Conservation (phyloP, 257 asterid species). For the Nicotiana benthamiana region DNA sequence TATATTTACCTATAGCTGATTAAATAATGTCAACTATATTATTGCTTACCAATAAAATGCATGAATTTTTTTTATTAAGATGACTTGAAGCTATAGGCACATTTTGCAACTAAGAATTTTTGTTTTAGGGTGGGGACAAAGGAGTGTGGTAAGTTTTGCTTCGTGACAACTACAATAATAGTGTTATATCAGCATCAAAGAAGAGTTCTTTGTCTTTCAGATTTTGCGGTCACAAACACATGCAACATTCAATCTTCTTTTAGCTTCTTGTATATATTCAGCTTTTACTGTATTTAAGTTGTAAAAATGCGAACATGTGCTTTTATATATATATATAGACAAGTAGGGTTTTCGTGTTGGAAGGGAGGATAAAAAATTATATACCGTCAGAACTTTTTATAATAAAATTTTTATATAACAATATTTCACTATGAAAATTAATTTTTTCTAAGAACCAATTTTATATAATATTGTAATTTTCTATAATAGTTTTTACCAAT, state of each 20-base stretch:
- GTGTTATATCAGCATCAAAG: not conserved
- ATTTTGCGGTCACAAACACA: not conserved
- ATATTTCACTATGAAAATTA: too few species aligned
- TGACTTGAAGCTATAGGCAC: not conserved
- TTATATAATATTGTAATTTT: too few species aligned
- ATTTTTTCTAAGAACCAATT: too few species aligned
- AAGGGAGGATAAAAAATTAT: too few species aligned
- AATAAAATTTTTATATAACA: too few species aligned
- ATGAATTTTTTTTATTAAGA: not conserved
- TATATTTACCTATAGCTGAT: not conserved
- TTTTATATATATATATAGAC: not conserved
- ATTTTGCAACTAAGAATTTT: not conserved
- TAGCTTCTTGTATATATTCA: not conserved
- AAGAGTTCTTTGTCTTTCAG: not conserved
- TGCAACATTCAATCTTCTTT: not conserved
- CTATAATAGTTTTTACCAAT: too few species aligned
- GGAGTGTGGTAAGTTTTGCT: not conserved
- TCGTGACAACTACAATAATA: not conserved
- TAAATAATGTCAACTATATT: not conserved
- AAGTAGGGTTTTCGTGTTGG: not conserved
- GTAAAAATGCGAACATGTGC: not conserved
- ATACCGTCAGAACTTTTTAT: too few species aligned
- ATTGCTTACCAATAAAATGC: not conserved
- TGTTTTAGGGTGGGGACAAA: not conserved
- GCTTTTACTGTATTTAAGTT: not conserved